Conservation (phyloP, 2,329 filamentous ascomycete genomes). For the Aspergillus piperis region DNA sequence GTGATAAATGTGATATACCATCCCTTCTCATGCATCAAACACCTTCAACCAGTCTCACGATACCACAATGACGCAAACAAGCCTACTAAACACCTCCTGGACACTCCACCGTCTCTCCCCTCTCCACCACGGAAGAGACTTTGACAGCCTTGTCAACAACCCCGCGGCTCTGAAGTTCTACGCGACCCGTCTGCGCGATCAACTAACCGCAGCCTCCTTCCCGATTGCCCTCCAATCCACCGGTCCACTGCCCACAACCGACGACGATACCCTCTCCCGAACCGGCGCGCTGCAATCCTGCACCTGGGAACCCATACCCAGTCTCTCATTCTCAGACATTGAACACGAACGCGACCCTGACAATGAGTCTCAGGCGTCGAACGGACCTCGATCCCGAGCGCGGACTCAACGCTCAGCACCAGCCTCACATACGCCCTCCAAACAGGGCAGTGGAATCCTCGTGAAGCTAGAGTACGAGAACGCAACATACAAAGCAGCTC, state of each 20-base stretch:
- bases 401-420: not conserved
- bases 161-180: conserved; percentile 45
- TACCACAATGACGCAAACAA: conserved; percentile 29
- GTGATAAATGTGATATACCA: conserved; percentile 11
- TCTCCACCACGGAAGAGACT: conserved; percentile 51
- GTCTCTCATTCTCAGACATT: conserved; percentile 30
- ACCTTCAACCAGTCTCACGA: not conserved
- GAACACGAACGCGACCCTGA: not conserved
- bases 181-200: conserved; percentile 50
- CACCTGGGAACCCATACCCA: conserved; percentile 44
- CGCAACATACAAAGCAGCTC: conserved; percentile 52
- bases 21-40: no score
- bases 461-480: conserved; percentile 54
- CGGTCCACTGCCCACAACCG: conserved; percentile 22
- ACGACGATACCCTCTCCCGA: conserved; percentile 45
- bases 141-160: conserved; percentile 37
- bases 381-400: not conserved
- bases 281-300: conserved; percentile 52
- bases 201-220: conserved; percentile 50
- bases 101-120: conserved; percentile 56
- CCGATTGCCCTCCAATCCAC: conserved; percentile 48
- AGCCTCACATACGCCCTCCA: not conserved
- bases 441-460: conserved; percentile 43
- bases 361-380: not conserved
- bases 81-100: conserved; percentile 56